phyloP scores from a whole-genome alignment of 1,284 basidiomycete genomes.

The Ganoderma resinaceum region DNA sequence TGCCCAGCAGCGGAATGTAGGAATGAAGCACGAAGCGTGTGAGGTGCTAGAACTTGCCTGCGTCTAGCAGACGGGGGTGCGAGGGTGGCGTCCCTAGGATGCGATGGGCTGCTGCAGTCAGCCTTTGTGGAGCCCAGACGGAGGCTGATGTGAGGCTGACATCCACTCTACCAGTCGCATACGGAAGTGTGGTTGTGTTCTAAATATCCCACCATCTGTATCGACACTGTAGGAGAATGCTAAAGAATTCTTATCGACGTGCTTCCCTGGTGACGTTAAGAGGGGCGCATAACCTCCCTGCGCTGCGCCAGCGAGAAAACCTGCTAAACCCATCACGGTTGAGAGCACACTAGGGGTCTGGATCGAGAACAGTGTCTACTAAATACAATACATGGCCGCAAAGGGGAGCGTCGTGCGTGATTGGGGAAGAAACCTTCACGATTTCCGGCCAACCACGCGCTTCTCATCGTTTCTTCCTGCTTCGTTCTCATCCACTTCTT shows the following conservation, averaged over 20 bases:
- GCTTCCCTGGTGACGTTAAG: not conserved
- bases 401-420: not conserved
- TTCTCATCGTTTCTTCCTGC: constrained; percentile 19
- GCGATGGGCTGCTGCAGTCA: not conserved
- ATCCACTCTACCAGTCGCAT: not conserved
- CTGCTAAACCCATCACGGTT: not conserved
- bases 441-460: not conserved
- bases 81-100: not conserved
- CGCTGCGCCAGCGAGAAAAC: not conserved
- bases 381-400: not conserved
- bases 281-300: not conserved
- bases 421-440: not conserved
- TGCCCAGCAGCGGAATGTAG: constrained; percentile 5
- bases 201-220: not conserved
- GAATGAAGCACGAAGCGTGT: not conserved
- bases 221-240: not conserved
- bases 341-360: not conserved
- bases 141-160: not conserved
- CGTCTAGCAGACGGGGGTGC: constrained; percentile 4
- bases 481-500: constrained; percentile 7
- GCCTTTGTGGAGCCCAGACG: not conserved
- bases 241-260: not conserved
- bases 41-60: not conserved
- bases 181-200: not conserved
- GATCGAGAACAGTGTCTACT: not conserved